Evolutionary conservation across 495 filamentous ascomycete genomes (phyloP).

Genomic region (Immersiella caudata): DNA sequence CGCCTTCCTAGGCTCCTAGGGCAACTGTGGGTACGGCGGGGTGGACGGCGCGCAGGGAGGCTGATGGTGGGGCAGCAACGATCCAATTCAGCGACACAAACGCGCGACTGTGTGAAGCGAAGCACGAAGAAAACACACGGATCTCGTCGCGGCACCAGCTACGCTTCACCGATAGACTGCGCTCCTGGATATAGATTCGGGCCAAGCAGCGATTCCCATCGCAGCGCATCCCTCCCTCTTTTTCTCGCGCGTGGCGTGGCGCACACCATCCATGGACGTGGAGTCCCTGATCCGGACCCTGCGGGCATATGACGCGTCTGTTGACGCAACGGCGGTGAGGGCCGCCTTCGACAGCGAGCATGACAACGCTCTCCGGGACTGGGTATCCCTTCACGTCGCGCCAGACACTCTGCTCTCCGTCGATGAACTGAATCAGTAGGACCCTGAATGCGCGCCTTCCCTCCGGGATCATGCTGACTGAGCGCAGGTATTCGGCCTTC

Average conservation of each 20-base stretch:
- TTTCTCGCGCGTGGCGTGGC: neutral
- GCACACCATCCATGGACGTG: conserved; percentile 28
- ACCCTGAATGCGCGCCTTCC: neutral
- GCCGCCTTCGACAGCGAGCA: conserved; percentile 29
- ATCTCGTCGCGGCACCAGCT: conserved; percentile 2
- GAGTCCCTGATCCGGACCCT: conserved; percentile 32
- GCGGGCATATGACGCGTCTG: conserved; percentile 35
- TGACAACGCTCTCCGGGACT: conserved; percentile 37
- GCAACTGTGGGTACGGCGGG: neutral
- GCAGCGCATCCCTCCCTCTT: neutral
- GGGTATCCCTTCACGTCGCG: conserved; percentile 44
- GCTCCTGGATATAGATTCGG: neutral
- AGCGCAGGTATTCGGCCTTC: conserved; percentile 43
- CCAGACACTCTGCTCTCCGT: conserved; percentile 48
- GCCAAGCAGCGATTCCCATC: neutral
- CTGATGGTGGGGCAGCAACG: neutral
- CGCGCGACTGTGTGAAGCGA: neutral
- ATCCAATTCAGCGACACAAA: conserved; percentile 4
- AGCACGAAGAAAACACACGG: neutral
- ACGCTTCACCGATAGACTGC: neutral
- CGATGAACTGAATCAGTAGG: conserved; percentile 48
- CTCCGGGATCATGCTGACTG: conserved; percentile 7
- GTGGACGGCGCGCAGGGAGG: neutral
- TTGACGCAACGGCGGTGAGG: conserved; percentile 37
- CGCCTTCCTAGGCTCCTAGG: neutral